Conservation (phyloP, 345 rosid genomes). For the Stellera chamaejasme region DNA sequence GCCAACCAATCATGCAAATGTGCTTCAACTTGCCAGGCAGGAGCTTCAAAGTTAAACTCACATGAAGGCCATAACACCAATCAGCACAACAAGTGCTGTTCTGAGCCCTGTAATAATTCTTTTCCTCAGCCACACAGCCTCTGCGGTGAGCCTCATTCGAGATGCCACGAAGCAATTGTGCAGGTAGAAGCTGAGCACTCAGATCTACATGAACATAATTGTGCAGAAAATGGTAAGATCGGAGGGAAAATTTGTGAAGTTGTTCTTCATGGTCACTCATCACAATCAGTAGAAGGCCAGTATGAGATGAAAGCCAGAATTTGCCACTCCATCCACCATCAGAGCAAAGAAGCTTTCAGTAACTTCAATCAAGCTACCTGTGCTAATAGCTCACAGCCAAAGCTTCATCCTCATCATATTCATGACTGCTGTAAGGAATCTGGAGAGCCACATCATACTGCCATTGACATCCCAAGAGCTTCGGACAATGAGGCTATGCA, state of each 20-base stretch:
- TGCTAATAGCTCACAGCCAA: neutral
- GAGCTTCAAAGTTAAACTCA: neutral
- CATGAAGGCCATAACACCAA: neutral
- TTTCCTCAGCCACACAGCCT: too few relatives aligned
- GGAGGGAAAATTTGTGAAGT: too few relatives aligned
- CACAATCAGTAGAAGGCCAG: neutral
- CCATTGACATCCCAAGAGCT: neutral
- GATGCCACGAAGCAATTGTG: too few relatives aligned
- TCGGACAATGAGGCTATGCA: neutral
- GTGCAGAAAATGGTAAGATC: neutral
- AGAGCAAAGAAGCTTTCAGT: neutral
- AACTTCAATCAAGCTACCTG: neutral
- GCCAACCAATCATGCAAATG: neutral
- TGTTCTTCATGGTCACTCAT: neutral
- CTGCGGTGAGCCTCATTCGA: too few relatives aligned
- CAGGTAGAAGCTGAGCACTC: too few relatives aligned
- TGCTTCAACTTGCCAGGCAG: conserved; percentile 11
- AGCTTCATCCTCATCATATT: neutral
- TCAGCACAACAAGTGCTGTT: too few relatives aligned
- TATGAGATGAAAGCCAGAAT: too few relatives aligned
- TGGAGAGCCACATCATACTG: neutral
- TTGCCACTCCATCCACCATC: too few relatives aligned
- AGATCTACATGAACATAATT: too few relatives aligned
- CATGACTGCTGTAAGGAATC: conserved; percentile 3
- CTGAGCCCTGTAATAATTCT: too few relatives aligned